Conservation (phyloP, 2,329 filamentous ascomycete genomes). For the Colletotrichum orbiculare region DNA sequence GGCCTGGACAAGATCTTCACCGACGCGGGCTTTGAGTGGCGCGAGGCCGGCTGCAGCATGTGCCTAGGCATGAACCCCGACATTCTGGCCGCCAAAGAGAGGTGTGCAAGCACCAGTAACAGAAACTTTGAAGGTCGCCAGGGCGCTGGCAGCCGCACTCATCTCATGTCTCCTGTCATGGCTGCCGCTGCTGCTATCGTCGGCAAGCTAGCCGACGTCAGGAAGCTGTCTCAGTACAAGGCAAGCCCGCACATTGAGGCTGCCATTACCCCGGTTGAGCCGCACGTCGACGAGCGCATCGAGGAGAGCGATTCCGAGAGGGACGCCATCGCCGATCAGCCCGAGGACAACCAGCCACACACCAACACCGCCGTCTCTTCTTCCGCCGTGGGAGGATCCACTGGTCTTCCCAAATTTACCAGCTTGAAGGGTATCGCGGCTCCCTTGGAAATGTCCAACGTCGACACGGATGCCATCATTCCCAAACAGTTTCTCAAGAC, state of each 20-base stretch:
- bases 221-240: constrained; percentile 73
- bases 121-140: constrained; percentile 98
- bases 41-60: constrained; percentile 98
- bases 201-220: constrained; percentile 92
- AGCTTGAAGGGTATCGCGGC: constrained; percentile 88
- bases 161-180: constrained; percentile 97
- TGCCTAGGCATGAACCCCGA: constrained; percentile 99
- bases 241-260: constrained; percentile 71
- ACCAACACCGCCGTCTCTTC: constrained; percentile 52
- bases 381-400: constrained; percentile 46
- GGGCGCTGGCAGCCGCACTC: constrained; percentile 89
- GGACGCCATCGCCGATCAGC: constrained; percentile 66
- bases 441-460: constrained; percentile 86
- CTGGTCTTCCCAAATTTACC: constrained; percentile 84
- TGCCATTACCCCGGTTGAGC: constrained; percentile 55
- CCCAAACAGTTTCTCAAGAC: constrained; percentile 99
- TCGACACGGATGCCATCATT: constrained; percentile 99
- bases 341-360: constrained; percentile 75
- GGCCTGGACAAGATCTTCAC: constrained; percentile 92
- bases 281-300: constrained; percentile 64
- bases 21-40: constrained; percentile 96
- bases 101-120: constrained; percentile 95
- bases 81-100: constrained; percentile 90
- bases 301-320: constrained; percentile 62
- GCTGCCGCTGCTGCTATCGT: constrained; percentile 90